Evolutionary conservation across 2,329 filamentous ascomycete species (phyloP).

Genomic region (Zelopaecilomyces penicillatus): DNA sequence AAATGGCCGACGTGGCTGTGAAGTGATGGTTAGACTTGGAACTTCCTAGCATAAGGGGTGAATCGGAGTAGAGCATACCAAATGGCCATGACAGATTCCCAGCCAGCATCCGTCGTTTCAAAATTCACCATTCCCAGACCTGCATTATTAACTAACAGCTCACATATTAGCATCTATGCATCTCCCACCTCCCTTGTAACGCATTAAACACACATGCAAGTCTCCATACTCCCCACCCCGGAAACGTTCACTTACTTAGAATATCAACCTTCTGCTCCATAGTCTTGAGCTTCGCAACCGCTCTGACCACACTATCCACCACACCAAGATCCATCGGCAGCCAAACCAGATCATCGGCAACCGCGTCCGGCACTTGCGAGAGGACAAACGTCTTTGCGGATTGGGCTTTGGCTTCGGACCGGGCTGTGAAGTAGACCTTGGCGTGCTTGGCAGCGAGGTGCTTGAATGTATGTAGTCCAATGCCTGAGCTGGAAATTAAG

Average conservation of each 20-base stretch:
- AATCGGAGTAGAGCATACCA: constrained; percentile 9
- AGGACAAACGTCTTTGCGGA: constrained; percentile 6
- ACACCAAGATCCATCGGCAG: constrained; percentile 17
- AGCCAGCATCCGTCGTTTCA: constrained; percentile 10
- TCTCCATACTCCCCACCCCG: not conserved
- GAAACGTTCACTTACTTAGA: constrained; percentile 12
- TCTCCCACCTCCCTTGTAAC: no score
- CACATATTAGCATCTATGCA: no score
- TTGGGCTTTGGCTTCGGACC: constrained; percentile 14
- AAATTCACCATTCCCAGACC: constrained; percentile 3
- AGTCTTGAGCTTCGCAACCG: constrained; percentile 12
- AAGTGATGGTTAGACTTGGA: constrained; percentile 1
- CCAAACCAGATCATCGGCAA: constrained; percentile 9
- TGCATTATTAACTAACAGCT: constrained; percentile 19
- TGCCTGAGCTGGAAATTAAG: constrained; percentile 11
- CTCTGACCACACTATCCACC: constrained; percentile 12
- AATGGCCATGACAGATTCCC: constrained; percentile 17
- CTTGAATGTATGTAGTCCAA: constrained; percentile 17
- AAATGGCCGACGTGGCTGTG: constrained; percentile 20
- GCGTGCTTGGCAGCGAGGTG: constrained; percentile 17
- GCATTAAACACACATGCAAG: not conserved
- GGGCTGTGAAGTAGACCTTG: constrained; percentile 18
- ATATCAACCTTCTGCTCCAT: constrained; percentile 18
- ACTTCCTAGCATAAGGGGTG: not conserved
- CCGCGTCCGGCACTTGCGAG: constrained; percentile 7